Conservation (phyloP, 176 grass and related monocot genomes). For the Hordeum marinum region DNA sequence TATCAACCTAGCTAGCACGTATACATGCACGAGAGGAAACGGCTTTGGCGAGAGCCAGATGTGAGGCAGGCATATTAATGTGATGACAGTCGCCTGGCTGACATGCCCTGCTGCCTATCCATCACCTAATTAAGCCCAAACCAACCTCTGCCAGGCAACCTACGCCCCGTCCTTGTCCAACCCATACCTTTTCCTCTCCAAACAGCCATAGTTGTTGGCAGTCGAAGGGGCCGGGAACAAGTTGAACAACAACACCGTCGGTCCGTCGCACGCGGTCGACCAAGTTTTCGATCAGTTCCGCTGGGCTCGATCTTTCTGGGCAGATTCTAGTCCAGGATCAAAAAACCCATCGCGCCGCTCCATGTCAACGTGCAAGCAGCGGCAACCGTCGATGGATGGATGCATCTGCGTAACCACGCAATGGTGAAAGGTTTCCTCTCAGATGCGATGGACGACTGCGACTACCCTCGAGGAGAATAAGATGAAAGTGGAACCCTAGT, state of each 20-base stretch:
- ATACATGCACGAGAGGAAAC: background rate
- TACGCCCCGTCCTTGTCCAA: background rate
- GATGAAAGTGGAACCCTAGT: too few species aligned
- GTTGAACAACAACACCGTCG: background rate
- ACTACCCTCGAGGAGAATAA: background rate
- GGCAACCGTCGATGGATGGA: background rate
- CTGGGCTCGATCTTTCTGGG: background rate
- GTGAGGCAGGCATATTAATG: background rate
- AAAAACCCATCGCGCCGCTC: background rate
- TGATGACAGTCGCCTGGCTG: background rate
- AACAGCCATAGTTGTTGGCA: background rate
- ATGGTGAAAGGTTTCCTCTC: background rate
- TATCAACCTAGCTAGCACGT: background rate
- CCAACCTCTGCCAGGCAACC: conserved; percentile 1
- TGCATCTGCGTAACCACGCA: background rate
- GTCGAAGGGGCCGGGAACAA: background rate
- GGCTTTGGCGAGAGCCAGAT: background rate
- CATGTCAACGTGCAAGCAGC: background rate
- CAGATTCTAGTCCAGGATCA: background rate
- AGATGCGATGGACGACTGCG: background rate
- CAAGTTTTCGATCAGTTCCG: background rate
- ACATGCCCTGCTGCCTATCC: background rate
- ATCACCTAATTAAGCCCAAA: conserved; percentile 16
- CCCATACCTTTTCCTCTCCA: background rate
- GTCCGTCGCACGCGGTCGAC: background rate